Evolutionary conservation across 2,329 filamentous ascomycete genomes (phyloP), one percentile per base, ranked within the genome.

Genomic region (Onygena corvina): DNA sequence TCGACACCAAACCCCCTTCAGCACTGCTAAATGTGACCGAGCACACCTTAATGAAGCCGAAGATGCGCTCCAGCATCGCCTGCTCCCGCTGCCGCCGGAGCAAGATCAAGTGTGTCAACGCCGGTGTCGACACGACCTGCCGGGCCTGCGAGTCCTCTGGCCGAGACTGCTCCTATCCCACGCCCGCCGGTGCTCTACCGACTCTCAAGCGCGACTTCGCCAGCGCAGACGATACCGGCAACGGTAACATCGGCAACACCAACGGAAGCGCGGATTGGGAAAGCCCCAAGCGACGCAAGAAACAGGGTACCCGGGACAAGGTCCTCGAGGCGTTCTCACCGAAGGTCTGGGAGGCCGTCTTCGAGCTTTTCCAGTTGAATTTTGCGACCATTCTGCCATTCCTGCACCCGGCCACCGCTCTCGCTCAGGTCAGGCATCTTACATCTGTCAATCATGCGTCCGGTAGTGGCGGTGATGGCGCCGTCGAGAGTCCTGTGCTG

Each of bases 31-130:
- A n/a, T 14, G 33, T n/a, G 7, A n/a, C n/a, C 14, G 18, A 35
- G 18, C 7, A 35, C 45, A 30, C n/a, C 20, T 7, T 27, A n/a
- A n/a, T n/a, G n/a, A n/a, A n/a, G n/a, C n/a, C n/a, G 60, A 72
- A 72, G 29, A 83, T 87, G 77, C 77, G 86, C 57, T 87, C 84
- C 42, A 86, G 82, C 60, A 86, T 90, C 61, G 85, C 86, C 44
- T 92, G 86, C 66, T 72, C 78, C 53, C 75, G 79, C 54, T 90
- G 86, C 62, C 76, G 86, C 51, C 79, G 79, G 59, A 87, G 84
- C 62, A 93, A 92, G 68, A 86, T 90, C 62, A 90, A 90, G 67
- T 93, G 86, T 69, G 80, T 86, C 64, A 92, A 92, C 67, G 76
- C 77, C 57, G 84, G 84, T 52, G 76, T 81, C 50, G 76, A 77